Percentiles rank a stretch among this genome's conserved stretches.
Evolutionary conservation across 2,329 filamentous ascomycete species (phyloP).

Genomic region (Dissoconium aciculare): DNA sequence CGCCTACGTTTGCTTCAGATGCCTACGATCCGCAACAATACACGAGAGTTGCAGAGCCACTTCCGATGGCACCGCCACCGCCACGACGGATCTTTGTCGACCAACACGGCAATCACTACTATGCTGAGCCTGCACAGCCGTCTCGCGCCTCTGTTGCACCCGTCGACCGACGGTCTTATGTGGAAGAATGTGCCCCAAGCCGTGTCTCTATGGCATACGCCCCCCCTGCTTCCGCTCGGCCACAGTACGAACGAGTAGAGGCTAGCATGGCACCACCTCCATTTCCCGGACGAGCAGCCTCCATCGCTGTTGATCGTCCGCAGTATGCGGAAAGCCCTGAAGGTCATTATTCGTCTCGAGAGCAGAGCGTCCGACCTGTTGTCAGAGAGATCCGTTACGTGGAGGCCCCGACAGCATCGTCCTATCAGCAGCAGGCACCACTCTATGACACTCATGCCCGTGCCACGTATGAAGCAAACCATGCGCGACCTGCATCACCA

Average conservation of each 20-base stretch:
- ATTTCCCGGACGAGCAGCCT: conserved; percentile 9
- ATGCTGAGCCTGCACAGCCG: conserved; percentile 30
- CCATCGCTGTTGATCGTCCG: conserved; percentile 18
- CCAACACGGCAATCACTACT: conserved; percentile 68
- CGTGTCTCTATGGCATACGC: conserved; percentile 27
- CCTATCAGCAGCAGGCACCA: conserved; percentile 13
- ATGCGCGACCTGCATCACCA: conserved; percentile 10
- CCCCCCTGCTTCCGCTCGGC: conserved; percentile 18
- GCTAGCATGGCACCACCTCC: conserved; percentile 17
- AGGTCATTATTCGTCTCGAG: conserved; percentile 4
- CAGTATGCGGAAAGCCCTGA: conserved; percentile 16
- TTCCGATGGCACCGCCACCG: conserved; percentile 33
- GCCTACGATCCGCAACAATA: no score
- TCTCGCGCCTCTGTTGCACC: conserved; percentile 40
- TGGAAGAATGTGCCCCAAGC: conserved; percentile 42
- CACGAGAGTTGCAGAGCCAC: conserved; percentile 24
- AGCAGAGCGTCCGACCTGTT: conserved; percentile 12
- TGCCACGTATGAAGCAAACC: conserved; percentile 11
- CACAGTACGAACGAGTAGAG: conserved; percentile 33
- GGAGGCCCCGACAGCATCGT: conserved; percentile 12
- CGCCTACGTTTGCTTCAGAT: no score
- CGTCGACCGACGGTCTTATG: conserved; percentile 9
- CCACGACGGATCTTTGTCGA: conserved; percentile 58
- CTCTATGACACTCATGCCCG: conserved; percentile 14
- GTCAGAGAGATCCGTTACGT: conserved; percentile 12